Percentiles rank a stretch among this genome's conserved stretches.
These are phyloP conservation scores for Ashbya aceris DNA, from an alignment of 1,139 yeast species.

Conservation along the genomic window DNA sequence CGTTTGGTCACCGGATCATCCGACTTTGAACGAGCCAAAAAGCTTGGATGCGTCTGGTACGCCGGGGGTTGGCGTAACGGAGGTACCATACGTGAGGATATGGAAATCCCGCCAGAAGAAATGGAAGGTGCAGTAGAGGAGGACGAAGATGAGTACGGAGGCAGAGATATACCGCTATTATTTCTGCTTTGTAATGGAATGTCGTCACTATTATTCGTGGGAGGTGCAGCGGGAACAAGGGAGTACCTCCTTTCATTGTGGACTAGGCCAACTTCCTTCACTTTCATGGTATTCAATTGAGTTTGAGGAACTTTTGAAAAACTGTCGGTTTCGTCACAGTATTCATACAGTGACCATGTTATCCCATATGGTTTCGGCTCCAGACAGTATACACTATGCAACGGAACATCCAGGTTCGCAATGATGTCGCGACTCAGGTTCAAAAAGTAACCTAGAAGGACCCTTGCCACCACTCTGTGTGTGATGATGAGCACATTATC, in stretches of 20 bases:
- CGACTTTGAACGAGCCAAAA: constrained; percentile 7
- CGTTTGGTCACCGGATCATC: not conserved
- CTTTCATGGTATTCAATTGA: constrained; percentile 40
- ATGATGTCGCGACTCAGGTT: constrained; percentile 75
- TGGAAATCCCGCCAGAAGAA: constrained; percentile 8
- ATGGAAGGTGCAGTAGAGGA: constrained; percentile 6
- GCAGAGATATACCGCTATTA: constrained; percentile 13
- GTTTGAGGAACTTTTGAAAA: constrained; percentile 67
- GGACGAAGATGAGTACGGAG: constrained; percentile 7
- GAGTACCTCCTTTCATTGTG: constrained; percentile 59
- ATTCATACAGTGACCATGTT: constrained; percentile 82
- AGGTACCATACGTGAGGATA: constrained; percentile 5
- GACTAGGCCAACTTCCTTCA: constrained; percentile 57
- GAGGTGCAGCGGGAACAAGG: constrained; percentile 67
- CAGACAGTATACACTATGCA: constrained; percentile 79
- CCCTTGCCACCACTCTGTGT: constrained; percentile 86
- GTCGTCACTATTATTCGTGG: constrained; percentile 17
- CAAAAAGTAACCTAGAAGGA: constrained; percentile 78
- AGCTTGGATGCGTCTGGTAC: constrained; percentile 7
- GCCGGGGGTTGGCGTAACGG: constrained; percentile 8
- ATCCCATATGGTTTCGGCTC: constrained; percentile 95
- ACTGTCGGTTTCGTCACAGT: constrained; percentile 70
- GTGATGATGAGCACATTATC: constrained; percentile 78
- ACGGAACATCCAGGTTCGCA: constrained; percentile 85
- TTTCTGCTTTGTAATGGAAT: constrained; percentile 7